phyloP scores from a whole-genome alignment of 208 protist genomes.

The Naegleria gruberi region DNA sequence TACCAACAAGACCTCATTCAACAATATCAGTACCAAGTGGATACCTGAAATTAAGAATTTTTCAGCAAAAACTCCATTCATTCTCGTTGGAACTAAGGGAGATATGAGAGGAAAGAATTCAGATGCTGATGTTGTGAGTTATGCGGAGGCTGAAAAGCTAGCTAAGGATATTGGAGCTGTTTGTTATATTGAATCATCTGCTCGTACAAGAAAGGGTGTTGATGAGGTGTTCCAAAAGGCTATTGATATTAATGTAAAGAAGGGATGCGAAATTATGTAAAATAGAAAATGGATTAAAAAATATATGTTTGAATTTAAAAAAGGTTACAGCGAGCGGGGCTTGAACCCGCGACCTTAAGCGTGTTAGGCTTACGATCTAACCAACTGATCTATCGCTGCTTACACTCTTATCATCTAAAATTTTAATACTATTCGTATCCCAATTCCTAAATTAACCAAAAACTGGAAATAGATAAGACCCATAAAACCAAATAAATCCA shows the following conservation, averaged over 20 bases:
- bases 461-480: no score
- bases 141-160: conserved; percentile 47
- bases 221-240: conserved; percentile 67
- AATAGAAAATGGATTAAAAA: no score
- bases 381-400: no score
- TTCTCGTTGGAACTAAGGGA: conserved; percentile 16
- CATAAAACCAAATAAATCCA: no score
- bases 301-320: no score
- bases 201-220: conserved; percentile 64
- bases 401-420: no score
- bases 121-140: conserved; percentile 29
- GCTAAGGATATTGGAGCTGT: conserved; percentile 60
- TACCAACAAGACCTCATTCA: neutral
- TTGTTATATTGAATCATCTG: conserved; percentile 80
- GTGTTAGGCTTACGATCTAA: no score
- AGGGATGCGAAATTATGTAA: neutral
- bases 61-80: neutral
- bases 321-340: no score
- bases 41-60: neutral
- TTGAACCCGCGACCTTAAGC: no score
- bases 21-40: neutral
- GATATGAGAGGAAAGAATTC: neutral
- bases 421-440: no score
- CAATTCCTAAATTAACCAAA: no score
- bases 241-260: conserved; percentile 41